Evolutionary conservation across 2,329 filamentous ascomycete genomes (phyloP).

Genomic region (Cryphonectria radicalis): DNA sequence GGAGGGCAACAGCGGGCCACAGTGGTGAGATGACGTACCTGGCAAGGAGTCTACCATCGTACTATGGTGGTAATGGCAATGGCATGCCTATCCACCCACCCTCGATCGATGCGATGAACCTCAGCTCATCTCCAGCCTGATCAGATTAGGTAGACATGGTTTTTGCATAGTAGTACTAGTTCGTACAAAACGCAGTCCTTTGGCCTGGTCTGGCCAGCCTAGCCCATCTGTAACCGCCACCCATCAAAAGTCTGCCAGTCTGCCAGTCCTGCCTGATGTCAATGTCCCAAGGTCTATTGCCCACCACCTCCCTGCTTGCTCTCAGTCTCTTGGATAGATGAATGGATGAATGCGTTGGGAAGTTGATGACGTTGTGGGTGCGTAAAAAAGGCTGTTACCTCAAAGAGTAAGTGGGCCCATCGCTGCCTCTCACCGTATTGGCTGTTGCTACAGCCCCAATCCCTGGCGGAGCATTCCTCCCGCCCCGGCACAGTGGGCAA

Average conservation of each 20-base stretch:
- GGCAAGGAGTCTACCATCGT: neutral
- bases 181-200: neutral
- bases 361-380: slow-evolving; percentile 6
- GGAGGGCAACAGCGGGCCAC: neutral
- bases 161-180: neutral
- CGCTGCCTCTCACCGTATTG: neutral
- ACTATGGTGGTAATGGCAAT: neutral
- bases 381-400: neutral
- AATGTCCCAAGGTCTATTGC: too few species aligned
- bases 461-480: slow-evolving; percentile 13
- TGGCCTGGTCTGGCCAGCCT: neutral
- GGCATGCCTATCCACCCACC: neutral
- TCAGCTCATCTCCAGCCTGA: neutral
- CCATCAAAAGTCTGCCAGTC: neutral
- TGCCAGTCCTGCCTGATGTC: neutral
- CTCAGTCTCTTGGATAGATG: neutral
- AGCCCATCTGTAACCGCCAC: neutral
- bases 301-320: neutral
- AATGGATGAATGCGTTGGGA: neutral
- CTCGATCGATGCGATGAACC: neutral
- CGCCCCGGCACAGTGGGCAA: neutral
- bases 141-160: neutral
- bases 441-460: neutral
- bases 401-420: slow-evolving; percentile 4
- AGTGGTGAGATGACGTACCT: neutral